phyloP scores from a whole-genome alignment of 768 basidiomycete species.

The Lactarius tabidus region DNA sequence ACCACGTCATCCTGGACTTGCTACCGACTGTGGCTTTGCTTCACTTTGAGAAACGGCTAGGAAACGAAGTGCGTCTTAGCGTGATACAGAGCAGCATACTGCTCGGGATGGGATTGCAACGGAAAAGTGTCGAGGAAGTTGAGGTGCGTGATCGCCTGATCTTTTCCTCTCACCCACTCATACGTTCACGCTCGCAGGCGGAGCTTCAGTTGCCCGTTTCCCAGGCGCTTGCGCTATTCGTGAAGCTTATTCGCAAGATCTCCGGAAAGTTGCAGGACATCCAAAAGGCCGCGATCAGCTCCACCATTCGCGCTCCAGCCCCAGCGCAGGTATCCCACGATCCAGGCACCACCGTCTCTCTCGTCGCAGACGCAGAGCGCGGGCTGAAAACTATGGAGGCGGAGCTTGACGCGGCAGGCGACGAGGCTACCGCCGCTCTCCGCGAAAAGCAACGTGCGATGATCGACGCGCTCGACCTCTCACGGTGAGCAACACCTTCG shows the following conservation, averaged over 20 bases:
- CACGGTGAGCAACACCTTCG: conserved; percentile 56
- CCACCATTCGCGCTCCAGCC: conserved; percentile 46
- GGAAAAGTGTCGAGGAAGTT: conserved; percentile 84
- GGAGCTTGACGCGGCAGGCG: conserved; percentile 58
- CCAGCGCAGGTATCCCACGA: conserved; percentile 12
- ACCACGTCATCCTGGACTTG: conserved; percentile 92
- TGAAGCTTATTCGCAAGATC: conserved; percentile 85
- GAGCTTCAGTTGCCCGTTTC: conserved; percentile 83
- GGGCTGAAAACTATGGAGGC: conserved; percentile 34
- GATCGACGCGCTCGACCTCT: conserved; percentile 83
- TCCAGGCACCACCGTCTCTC: not conserved
- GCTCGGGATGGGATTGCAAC: conserved; percentile 83
- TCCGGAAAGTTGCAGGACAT: conserved; percentile 70
- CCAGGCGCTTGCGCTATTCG: conserved; percentile 86
- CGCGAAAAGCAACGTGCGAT: conserved; percentile 79
- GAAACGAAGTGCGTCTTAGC: conserved; percentile 63
- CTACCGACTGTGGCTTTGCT: conserved; percentile 77
- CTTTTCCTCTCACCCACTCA: conserved; percentile 3
- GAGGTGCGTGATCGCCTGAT: conserved; percentile 50
- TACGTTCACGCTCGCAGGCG: conserved; percentile 37
- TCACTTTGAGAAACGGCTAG: conserved; percentile 76
- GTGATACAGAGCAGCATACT: conserved; percentile 91
- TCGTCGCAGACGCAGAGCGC: conserved; percentile 23
- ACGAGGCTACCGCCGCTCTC: conserved; percentile 50
- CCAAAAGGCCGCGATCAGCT: conserved; percentile 72